Conservation (phyloP, 208 protist genomes). For the Crithidia thermophila region DNA sequence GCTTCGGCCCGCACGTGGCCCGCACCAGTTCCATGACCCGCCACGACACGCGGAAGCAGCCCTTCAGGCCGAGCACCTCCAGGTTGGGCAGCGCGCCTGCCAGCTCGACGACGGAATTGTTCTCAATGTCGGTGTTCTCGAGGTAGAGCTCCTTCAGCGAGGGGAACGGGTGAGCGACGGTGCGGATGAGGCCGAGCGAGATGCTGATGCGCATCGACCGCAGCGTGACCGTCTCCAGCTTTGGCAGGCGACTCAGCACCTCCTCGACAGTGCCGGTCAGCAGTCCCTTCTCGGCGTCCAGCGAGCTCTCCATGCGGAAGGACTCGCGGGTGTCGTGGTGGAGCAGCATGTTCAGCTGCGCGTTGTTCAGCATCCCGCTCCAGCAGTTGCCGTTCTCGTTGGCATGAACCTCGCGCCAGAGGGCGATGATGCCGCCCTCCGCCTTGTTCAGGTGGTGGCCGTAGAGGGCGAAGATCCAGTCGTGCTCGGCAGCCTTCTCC, state of each 20-base stretch:
- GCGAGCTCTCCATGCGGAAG: slow-evolving; percentile 13
- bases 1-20: slow-evolving; percentile 8
- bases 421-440: slow-evolving; percentile 11
- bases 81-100: not conserved
- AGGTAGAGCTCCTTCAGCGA: slow-evolving; percentile 3
- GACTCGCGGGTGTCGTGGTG: slow-evolving; percentile 7
- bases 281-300: not conserved
- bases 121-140: slow-evolving; percentile 2
- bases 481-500: slow-evolving; percentile 10
- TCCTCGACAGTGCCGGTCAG: not conserved
- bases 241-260: slow-evolving; percentile 1
- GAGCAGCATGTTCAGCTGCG: slow-evolving; percentile 21
- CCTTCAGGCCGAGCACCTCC: slow-evolving; percentile 10
- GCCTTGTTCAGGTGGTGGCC: slow-evolving; percentile 8
- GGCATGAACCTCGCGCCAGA: slow-evolving; percentile 10
- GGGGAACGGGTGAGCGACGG: slow-evolving; percentile 10
- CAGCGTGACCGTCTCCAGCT: slow-evolving; percentile 3
- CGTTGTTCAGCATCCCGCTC: slow-evolving; percentile 4
- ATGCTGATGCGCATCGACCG: not conserved
- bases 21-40: slow-evolving; percentile 9
- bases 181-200: not conserved
- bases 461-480: slow-evolving; percentile 10
- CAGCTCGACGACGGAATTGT: not conserved
- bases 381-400: slow-evolving; percentile 4
- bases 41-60: slow-evolving; percentile 12